Base-by-base conservation (phyloP, 306 rosid genomes). In the Quercus berberidifolia region DNA sequence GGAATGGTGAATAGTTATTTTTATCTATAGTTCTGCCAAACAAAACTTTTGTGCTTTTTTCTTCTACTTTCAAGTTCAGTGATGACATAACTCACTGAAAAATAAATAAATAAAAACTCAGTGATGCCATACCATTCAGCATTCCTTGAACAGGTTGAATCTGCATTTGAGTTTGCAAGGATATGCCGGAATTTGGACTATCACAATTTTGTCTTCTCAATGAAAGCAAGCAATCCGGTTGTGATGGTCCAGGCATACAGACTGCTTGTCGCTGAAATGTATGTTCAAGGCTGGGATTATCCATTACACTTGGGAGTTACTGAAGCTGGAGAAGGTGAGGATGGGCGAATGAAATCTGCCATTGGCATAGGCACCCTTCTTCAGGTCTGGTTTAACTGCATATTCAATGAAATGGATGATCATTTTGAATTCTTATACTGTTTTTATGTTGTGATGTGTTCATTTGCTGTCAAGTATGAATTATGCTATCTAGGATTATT, bases 301-400 rank as follows among this genome's bases (percentile, higher is more conserved):
- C 99, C 99, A 46, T 84, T 95, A 60, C 99, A 95, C 87, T 88
- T 95, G 88, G 99, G 99, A 73, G 99, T 95, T 75, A 95, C 99
- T 80, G 99, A 95, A 91, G 99, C 99, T 54, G 99, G 99, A 83
- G 99, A 95, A 86, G 99, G 99, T 85, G 99, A 95, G 88, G 99
- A 95, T 76, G 99, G 99, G 71, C 86, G 99, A 65, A 95, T 95
- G 99, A 95, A 95, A 83, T 95, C 99, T 82, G 99, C 99, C 67
- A 93, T 95, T 82, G 99, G 99, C 57, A 95, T 95, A 63, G 99
- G 99, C 69, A 95, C 99, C 84, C 99, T 95, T 81, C 99, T 95
- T 82, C 97, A 91, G 99, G 99, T 95, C 86, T 74, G 71, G 25
- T 81, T 62, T 57, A 58, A 75, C 59, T 55, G 4, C 31, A 71